Percentiles rank a stretch among this genome's conserved stretches.
phyloP scores from a whole-genome alignment of 305 asterid genomes.

The Fraxinus platypoda region DNA sequence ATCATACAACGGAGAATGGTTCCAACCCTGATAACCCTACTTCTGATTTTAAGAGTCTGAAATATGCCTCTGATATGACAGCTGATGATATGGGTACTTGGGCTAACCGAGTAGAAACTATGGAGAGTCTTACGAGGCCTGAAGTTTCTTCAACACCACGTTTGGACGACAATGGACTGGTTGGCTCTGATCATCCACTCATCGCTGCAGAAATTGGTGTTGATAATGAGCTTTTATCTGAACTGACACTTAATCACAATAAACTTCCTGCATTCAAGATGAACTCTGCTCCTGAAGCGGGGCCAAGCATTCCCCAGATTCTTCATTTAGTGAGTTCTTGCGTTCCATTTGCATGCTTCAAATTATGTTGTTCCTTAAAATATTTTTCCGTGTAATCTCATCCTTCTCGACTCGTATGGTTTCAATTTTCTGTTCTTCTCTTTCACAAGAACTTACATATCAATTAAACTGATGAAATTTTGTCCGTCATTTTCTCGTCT shows the following conservation, averaged over 20 bases:
- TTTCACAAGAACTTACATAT: not conserved
- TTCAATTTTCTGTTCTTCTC: not conserved
- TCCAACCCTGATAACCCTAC: constrained; percentile 46
- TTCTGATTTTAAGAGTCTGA: constrained; percentile 49
- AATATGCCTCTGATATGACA: constrained; percentile 44
- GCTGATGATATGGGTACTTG: constrained; percentile 48
- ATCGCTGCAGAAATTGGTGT: constrained; percentile 41
- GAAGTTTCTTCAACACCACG: constrained; percentile 51
- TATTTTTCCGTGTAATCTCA: not conserved
- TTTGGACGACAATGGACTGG: constrained; percentile 57
- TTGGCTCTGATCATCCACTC: constrained; percentile 51
- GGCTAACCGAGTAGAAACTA: constrained; percentile 18
- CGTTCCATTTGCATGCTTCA: constrained; percentile 17
- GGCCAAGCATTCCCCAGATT: constrained; percentile 92
- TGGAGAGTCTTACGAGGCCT: constrained; percentile 39
- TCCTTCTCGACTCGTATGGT: not conserved
- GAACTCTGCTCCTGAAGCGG: constrained; percentile 54
- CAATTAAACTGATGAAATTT: constrained; percentile 3
- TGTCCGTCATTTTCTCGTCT: not conserved
- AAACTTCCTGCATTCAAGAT: constrained; percentile 41
- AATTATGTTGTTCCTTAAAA: not conserved
- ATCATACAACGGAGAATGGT: constrained; percentile 40
- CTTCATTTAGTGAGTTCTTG: constrained; percentile 77
- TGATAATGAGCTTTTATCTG: constrained; percentile 54
- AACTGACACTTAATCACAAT: constrained; percentile 41